Evolutionary conservation across 2,329 filamentous ascomycete genomes (phyloP).

Genomic region (Penicillium frequentans): DNA sequence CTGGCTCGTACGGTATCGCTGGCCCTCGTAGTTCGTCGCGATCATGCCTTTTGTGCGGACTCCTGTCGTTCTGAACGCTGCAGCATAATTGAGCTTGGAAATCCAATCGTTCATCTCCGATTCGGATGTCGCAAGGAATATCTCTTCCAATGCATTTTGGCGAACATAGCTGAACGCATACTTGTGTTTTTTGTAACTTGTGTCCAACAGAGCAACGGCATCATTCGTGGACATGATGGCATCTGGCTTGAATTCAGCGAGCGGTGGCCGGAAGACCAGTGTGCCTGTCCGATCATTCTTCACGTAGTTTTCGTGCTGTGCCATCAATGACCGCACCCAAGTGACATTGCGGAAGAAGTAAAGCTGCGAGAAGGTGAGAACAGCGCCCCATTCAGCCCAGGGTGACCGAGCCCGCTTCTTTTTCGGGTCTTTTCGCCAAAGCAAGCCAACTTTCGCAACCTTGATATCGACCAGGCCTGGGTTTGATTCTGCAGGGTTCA

Average conservation of each 20-base stretch:
- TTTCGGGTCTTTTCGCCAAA: slow-evolving; percentile 93
- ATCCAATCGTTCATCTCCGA: slow-evolving; percentile 96
- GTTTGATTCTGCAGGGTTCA: slow-evolving; percentile 81
- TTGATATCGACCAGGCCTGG: slow-evolving; percentile 96
- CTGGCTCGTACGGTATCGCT: slow-evolving; percentile 59
- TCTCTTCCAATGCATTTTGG: slow-evolving; percentile 83
- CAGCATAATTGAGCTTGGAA: slow-evolving; percentile 92
- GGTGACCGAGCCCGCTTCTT: slow-evolving; percentile 93
- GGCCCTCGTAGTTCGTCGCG: slow-evolving; percentile 81
- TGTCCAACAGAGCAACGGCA: slow-evolving; percentile 83
- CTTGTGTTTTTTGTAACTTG: slow-evolving; percentile 88
- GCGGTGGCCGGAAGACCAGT: slow-evolving; percentile 84
- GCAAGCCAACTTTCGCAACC: slow-evolving; percentile 88
- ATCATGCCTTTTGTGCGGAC: slow-evolving; percentile 87
- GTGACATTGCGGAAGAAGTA: slow-evolving; percentile 93
- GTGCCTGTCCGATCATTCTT: slow-evolving; percentile 75
- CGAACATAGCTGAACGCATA: slow-evolving; percentile 90
- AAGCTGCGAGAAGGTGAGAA: slow-evolving; percentile 92
- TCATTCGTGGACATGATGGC: slow-evolving; percentile 90
- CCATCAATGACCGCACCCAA: slow-evolving; percentile 89
- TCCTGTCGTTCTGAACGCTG: slow-evolving; percentile 87
- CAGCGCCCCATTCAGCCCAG: slow-evolving; percentile 98
- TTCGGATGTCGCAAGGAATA: slow-evolving; percentile 86
- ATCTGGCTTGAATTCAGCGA: slow-evolving; percentile 92
- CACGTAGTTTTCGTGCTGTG: slow-evolving; percentile 80